phyloP scores from a whole-genome alignment of 2,329 filamentous ascomycete species.

The Colletotrichum tropicicola region DNA sequence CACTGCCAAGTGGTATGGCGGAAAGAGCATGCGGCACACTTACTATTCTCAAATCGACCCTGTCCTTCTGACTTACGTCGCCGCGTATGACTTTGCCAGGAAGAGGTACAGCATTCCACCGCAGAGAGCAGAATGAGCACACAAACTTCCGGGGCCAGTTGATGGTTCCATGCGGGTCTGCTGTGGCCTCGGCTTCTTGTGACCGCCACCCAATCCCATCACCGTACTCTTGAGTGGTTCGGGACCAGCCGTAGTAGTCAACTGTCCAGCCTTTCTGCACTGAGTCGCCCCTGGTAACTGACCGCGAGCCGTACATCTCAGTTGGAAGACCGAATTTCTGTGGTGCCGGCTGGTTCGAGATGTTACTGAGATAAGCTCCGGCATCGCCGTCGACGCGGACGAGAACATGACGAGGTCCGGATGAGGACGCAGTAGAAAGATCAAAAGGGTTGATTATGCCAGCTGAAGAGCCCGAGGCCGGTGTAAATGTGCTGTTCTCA shows the following conservation, averaged over 20 bases:
- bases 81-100: conserved; percentile 23
- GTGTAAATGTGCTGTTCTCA: neutral
- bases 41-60: conserved; percentile 22
- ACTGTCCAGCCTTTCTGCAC: conserved; percentile 24
- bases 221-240: conserved; percentile 9
- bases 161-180: conserved; percentile 9
- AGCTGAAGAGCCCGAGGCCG: neutral
- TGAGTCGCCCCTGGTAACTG: conserved; percentile 15
- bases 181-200: conserved; percentile 27
- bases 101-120: conserved; percentile 27
- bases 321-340: neutral
- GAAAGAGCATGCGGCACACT: neutral
- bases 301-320: conserved; percentile 8
- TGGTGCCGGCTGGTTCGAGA: neutral
- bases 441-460: conserved; percentile 23
- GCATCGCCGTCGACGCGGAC: conserved; percentile 23
- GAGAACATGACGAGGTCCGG: conserved; percentile 22
- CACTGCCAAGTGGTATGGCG: neutral
- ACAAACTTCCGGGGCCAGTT: conserved; percentile 22
- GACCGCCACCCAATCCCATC: conserved; percentile 23
- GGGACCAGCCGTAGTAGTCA: conserved; percentile 25
- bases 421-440: conserved; percentile 11
- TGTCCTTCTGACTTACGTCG: conserved; percentile 24
- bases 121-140: conserved; percentile 24
- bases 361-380: conserved; percentile 6